phyloP scores from a whole-genome alignment of 169 alveolate genomes.

The Babesia gibsoni region DNA sequence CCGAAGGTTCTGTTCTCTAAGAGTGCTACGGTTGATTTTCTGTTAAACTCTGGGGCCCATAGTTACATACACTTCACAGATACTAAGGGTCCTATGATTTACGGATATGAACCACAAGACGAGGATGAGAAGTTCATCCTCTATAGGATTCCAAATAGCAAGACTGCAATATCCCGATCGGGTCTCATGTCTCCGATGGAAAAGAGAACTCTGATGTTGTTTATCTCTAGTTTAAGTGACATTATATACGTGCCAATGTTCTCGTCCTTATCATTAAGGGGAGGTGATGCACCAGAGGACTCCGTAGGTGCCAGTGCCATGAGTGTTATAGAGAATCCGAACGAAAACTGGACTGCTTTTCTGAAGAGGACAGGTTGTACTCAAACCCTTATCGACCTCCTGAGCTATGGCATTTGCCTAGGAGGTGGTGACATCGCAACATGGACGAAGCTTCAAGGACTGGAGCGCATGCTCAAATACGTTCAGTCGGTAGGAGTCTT shows the following conservation, averaged over 20 bases:
- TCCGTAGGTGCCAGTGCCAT: neutral
- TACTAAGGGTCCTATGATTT: conserved; percentile 25
- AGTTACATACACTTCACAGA: conserved; percentile 43
- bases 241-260: neutral
- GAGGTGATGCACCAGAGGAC: neutral
- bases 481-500: conserved; percentile 22
- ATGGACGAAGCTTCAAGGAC: conserved; percentile 23
- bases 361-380: conserved; percentile 24
- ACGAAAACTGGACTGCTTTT: conserved; percentile 30
- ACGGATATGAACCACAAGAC: conserved; percentile 4
- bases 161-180: conserved; percentile 36
- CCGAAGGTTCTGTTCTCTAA: conserved; percentile 36
- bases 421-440: conserved; percentile 14
- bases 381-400: conserved; percentile 22
- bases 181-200: conserved; percentile 27
- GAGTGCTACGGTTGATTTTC: conserved; percentile 36
- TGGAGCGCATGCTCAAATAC: conserved; percentile 23
- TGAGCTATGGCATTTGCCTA: conserved; percentile 29
- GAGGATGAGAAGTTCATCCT: neutral
- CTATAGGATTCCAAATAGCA: conserved; percentile 9
- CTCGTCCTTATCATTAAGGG: conserved; percentile 20
- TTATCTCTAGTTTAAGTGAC: neutral
- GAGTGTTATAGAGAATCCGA: conserved; percentile 10
- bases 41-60: conserved; percentile 33
- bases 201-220: conserved; percentile 28